Conservation (phyloP, 2,329 filamentous ascomycete species). For the Lachnellula subtilissima region DNA sequence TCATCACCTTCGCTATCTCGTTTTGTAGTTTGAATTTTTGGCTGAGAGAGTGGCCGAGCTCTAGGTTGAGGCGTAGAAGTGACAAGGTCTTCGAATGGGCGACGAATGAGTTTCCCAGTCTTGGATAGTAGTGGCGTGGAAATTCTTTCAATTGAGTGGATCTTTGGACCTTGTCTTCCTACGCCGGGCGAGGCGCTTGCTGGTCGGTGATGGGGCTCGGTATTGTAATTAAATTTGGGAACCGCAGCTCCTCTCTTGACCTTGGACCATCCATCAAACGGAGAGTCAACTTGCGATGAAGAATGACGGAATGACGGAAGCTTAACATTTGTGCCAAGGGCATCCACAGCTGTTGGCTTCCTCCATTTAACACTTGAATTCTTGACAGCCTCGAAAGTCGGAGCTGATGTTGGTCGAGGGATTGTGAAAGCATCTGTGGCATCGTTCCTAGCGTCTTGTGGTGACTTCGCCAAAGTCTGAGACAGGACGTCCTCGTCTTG, state of each 20-base stretch:
- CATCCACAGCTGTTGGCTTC: constrained; percentile 3
- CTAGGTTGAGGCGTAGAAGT: not conserved
- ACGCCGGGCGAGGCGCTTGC: constrained; percentile 1
- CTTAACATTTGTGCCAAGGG: constrained; percentile 21
- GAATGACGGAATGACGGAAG: constrained; percentile 21
- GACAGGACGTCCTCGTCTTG: not conserved
- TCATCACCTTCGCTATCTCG: constrained; percentile 30
- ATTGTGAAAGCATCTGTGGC: not conserved
- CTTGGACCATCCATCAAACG: constrained; percentile 36
- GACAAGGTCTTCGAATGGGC: constrained; percentile 40
- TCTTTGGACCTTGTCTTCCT: not conserved
- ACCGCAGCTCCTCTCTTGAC: constrained; percentile 32
- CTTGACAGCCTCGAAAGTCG: not conserved
- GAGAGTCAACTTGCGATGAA: constrained; percentile 21
- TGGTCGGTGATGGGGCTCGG: constrained; percentile 1
- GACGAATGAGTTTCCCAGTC: constrained; percentile 39
- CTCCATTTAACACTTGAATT: not conserved
- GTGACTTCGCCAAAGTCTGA: not conserved
- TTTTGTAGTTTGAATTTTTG: not conserved
- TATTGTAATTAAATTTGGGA: not conserved
- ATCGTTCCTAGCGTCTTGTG: not conserved
- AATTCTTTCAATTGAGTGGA: not conserved
- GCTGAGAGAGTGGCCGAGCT: not conserved
- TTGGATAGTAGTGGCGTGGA: constrained; percentile 35
- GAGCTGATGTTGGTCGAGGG: not conserved